These are phyloP conservation scores for Talaromyces liani DNA, from an alignment of 495 filamentous ascomycete species.

Conservation along the genomic window DNA sequence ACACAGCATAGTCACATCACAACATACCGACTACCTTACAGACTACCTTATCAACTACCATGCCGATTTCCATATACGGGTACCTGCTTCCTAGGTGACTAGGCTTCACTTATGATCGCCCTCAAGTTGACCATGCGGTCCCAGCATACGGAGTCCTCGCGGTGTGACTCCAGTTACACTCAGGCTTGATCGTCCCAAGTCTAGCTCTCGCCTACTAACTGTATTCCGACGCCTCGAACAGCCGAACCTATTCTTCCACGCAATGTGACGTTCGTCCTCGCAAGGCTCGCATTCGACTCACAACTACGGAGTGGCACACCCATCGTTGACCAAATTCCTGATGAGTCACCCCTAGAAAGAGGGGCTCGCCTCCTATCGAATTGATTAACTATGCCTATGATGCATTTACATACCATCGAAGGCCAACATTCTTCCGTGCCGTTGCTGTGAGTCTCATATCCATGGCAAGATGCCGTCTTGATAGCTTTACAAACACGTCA, in stretches of 20 bases:
- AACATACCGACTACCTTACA: background rate
- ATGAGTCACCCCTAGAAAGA: background rate
- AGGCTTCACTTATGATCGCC: background rate
- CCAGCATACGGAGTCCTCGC: background rate
- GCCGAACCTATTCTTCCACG: background rate
- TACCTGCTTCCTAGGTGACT: background rate
- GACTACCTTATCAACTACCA: background rate
- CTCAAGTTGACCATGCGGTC: background rate
- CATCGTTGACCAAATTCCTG: background rate
- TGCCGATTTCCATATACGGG: background rate
- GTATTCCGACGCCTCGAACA: background rate
- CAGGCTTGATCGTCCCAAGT: background rate
- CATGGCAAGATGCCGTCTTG: background rate
- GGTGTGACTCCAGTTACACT: background rate
- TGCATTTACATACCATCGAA: background rate
- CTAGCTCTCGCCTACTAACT: background rate
- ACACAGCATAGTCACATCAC: background rate
- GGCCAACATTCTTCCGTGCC: background rate
- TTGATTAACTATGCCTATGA: background rate
- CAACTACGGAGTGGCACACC: background rate
- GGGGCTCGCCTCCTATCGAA: background rate
- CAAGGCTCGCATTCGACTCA: background rate
- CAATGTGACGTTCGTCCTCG: background rate
- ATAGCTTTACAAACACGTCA: background rate
- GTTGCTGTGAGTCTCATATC: background rate